phyloP scores from a whole-genome alignment of 352 stramenopile genomes.

The Phytophthora cryptogea region DNA sequence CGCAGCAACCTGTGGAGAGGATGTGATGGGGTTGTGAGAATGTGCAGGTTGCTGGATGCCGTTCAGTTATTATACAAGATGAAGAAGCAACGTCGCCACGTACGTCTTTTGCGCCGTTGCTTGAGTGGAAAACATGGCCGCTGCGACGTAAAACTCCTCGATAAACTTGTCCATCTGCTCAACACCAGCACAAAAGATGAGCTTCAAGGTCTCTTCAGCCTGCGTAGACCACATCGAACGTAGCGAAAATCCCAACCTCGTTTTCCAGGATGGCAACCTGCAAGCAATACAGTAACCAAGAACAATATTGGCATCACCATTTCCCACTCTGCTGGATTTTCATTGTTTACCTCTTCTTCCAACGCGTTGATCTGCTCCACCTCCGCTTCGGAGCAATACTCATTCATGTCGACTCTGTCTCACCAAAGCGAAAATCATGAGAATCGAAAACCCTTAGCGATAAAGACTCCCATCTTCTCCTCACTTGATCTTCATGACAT shows the following conservation, averaged over 20 bases:
- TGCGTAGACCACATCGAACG: background rate
- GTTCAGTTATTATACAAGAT: background rate
- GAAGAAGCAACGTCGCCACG: slow-evolving; percentile 7
- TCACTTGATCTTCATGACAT: slow-evolving; percentile 38
- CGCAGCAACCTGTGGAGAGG: slow-evolving; percentile 10
- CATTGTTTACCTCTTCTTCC: slow-evolving; percentile 44
- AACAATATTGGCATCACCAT: background rate
- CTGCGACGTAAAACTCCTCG: slow-evolving; percentile 63
- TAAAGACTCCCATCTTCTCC: background rate
- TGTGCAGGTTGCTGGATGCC: too few relatives aligned
- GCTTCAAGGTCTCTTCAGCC: background rate
- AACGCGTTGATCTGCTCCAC: slow-evolving; percentile 35
- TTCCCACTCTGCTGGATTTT: slow-evolving; percentile 2
- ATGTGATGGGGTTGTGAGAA: background rate
- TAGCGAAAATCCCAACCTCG: slow-evolving; percentile 18
- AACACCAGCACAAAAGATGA: background rate
- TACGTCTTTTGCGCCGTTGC: slow-evolving; percentile 46
- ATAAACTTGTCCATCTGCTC: slow-evolving; percentile 62
- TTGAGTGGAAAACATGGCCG: slow-evolving; percentile 53
- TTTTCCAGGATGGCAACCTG: slow-evolving; percentile 28
- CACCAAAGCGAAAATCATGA: slow-evolving; percentile 1
- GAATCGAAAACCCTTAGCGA: too few relatives aligned
- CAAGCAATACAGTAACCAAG: background rate
- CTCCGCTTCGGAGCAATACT: slow-evolving; percentile 39
- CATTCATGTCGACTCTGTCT: slow-evolving; percentile 38